These are phyloP conservation scores for Verticillium klebahnii DNA, from an alignment of 2,329 filamentous ascomycete genomes.

Conservation along the genomic window DNA sequence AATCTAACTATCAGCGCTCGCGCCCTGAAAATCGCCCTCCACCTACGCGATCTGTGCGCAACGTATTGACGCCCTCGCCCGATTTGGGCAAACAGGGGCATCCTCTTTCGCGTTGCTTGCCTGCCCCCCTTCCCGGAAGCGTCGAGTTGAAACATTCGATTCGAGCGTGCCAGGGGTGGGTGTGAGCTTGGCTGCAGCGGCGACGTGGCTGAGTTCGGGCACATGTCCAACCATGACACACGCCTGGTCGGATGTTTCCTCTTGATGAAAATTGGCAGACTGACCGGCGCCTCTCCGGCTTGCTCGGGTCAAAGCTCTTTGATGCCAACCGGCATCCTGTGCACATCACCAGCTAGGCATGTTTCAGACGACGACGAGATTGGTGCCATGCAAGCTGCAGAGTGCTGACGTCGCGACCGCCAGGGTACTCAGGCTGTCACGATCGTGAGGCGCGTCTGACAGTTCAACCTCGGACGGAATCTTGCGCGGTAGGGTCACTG, in stretches of 20 bases:
- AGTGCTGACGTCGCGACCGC: neutral
- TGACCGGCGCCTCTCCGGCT: neutral
- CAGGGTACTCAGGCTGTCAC: neutral
- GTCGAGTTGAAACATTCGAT: neutral
- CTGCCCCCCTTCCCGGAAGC: neutral
- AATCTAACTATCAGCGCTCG: neutral
- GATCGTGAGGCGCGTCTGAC: neutral
- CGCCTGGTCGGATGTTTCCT: neutral
- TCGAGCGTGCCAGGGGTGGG: neutral
- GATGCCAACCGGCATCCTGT: too few relatives aligned
- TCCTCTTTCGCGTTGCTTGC: neutral
- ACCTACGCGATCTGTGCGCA: neutral
- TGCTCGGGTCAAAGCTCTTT: neutral
- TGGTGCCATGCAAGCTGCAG: neutral
- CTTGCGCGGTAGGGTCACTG: neutral
- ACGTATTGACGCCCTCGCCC: neutral
- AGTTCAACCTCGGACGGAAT: neutral
- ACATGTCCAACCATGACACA: neutral
- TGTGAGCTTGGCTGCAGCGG: neutral
- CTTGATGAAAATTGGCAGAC: neutral
- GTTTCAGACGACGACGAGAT: neutral
- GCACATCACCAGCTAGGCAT: neutral
- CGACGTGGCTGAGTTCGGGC: neutral
- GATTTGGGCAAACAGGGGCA: neutral
- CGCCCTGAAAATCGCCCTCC: neutral